Percentiles rank a stretch among this genome's conserved stretches.
phyloP scores from a whole-genome alignment of 352 stramenopile genomes.

The Albugo candida region DNA sequence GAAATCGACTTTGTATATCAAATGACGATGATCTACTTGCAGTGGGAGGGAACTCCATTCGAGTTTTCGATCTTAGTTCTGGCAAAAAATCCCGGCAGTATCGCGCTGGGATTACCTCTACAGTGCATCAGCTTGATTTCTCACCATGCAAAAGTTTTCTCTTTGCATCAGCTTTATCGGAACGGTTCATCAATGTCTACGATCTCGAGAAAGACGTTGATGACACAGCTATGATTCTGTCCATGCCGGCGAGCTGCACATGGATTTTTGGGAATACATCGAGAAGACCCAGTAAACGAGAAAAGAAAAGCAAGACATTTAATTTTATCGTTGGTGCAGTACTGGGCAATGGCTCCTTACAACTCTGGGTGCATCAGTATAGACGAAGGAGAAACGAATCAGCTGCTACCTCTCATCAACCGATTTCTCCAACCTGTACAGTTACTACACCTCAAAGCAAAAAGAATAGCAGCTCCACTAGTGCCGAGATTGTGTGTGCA shows the following conservation, averaged over 20 bases:
- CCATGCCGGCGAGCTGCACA: constrained; percentile 26
- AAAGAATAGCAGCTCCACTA: constrained; percentile 10
- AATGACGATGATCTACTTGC: constrained; percentile 39
- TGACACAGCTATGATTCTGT: constrained; percentile 52
- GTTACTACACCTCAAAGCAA: constrained; percentile 7
- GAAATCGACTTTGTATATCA: constrained; percentile 41
- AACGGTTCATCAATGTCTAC: constrained; percentile 74
- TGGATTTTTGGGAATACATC: constrained; percentile 21
- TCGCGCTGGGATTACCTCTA: constrained; percentile 45
- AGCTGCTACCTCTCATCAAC: constrained; percentile 33
- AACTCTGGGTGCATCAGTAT: constrained; percentile 58
- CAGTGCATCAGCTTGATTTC: constrained; percentile 50
- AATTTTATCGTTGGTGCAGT: constrained; percentile 40
- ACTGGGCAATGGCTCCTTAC: constrained; percentile 36
- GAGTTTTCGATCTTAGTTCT: constrained; percentile 53
- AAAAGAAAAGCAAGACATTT: constrained; percentile 25
- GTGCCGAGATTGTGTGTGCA: constrained; percentile 22
- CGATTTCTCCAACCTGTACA: constrained; percentile 8
- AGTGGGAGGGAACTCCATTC: constrained; percentile 35
- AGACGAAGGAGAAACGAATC: constrained; percentile 29
- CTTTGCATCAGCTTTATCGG: constrained; percentile 42
- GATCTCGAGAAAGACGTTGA: constrained; percentile 44
- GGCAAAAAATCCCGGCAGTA: constrained; percentile 67
- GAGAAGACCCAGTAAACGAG: constrained; percentile 5
- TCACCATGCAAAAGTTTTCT: constrained; percentile 41